Evolutionary conservation across 2,329 filamentous ascomycete genomes (phyloP).

Genomic region (Aureobasidium sp.): DNA sequence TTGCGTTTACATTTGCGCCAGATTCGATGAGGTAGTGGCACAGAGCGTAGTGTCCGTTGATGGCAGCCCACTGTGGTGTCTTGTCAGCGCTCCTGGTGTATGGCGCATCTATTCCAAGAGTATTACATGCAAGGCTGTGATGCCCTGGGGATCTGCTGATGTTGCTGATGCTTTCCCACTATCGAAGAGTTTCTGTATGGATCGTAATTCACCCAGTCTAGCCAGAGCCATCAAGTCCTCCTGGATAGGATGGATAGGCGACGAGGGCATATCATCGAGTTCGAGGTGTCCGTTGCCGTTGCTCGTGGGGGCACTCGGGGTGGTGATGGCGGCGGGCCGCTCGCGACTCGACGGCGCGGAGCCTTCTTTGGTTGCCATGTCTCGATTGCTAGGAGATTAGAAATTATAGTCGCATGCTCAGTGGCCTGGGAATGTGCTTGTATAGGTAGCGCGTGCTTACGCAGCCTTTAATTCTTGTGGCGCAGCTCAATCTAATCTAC

Average conservation of each 20-base stretch:
- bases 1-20: constrained; percentile 87
- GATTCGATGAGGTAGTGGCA: constrained; percentile 86
- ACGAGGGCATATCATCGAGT: constrained; percentile 26
- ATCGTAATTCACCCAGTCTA: constrained; percentile 72
- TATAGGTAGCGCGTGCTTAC: neutral
- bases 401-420: neutral
- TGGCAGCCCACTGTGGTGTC: constrained; percentile 76
- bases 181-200: constrained; percentile 85
- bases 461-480: constrained; percentile 1
- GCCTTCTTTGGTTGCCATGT: constrained; percentile 6
- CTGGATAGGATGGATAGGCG: constrained; percentile 42
- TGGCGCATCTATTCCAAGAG: neutral
- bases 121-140: constrained; percentile 83
- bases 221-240: constrained; percentile 95
- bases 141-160: constrained; percentile 82
- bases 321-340: neutral
- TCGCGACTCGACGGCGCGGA: neutral
- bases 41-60: constrained; percentile 97
- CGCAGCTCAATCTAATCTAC: neutral
- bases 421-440: neutral
- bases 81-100: neutral
- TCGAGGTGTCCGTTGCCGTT: constrained; percentile 13
- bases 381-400: neutral
- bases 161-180: constrained; percentile 71
- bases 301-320: neutral